Percentiles rank a stretch among this genome's conserved stretches.
phyloP scores from a whole-genome alignment of 1,284 basidiomycete genomes.

The Phaffia rhodozyma region DNA sequence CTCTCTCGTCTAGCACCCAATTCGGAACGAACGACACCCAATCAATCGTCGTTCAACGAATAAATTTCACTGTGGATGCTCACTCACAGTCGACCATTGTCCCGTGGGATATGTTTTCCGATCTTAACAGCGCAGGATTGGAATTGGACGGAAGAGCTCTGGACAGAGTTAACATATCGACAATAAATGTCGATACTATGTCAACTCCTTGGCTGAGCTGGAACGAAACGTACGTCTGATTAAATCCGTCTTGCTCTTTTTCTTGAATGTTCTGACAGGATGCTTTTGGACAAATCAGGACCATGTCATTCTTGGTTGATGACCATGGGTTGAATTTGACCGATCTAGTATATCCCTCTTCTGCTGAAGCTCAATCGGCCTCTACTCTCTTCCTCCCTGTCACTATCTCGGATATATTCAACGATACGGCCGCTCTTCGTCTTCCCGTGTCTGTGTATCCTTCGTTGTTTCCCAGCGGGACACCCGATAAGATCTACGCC shows the following conservation, averaged over 20 bases:
- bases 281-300: too few species aligned
- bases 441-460: constrained; percentile 12
- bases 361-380: not conserved
- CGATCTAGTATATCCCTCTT: not conserved
- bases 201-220: too few species aligned
- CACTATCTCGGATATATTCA: not conserved
- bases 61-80: not conserved
- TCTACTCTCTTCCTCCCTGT: not conserved
- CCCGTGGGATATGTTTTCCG: not conserved
- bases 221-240: too few species aligned
- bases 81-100: not conserved
- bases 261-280: too few species aligned
- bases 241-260: too few species aligned
- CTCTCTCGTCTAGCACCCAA: not conserved
- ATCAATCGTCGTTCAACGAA: not conserved
- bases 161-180: not conserved
- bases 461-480: constrained; percentile 2
- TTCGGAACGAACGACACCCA: not conserved
- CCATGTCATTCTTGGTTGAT: too few species aligned
- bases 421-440: not conserved
- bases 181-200: not conserved
- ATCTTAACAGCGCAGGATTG: not conserved
- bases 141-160: not conserved
- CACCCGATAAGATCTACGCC: not conserved
- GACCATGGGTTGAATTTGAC: not conserved